A percentile compares a stretch with the other conserved stretches of the same genome.
Evolutionary conservation across 2,329 filamentous ascomycete genomes (phyloP).

Genomic region (Pyrenophora seminiperda): DNA sequence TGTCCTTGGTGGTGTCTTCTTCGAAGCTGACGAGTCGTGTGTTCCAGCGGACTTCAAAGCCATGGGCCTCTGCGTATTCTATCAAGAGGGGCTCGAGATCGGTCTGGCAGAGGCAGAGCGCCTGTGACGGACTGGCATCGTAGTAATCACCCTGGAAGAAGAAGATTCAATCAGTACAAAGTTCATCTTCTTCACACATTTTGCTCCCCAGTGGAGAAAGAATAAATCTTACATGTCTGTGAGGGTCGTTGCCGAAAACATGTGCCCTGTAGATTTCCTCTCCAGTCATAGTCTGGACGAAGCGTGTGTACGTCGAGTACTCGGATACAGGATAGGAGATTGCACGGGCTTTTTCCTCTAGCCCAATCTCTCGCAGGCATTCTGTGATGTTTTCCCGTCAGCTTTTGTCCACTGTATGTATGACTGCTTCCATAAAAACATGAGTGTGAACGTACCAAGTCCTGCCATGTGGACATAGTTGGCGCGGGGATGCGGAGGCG

Average conservation of each 20-base stretch:
- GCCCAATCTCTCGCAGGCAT: slow-evolving; percentile 7
- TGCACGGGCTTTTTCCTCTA: slow-evolving; percentile 5
- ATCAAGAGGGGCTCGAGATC: slow-evolving; percentile 8
- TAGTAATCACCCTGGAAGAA: slow-evolving; percentile 5
- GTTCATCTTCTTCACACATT: too few relatives aligned
- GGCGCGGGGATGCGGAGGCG: slow-evolving; percentile 4
- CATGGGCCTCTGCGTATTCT: neutral
- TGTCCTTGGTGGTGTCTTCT: neutral
- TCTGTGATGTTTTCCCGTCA: neutral
- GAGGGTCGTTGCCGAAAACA: slow-evolving; percentile 10
- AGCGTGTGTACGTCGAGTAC: slow-evolving; percentile 6
- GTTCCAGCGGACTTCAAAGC: neutral
- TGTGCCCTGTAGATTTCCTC: slow-evolving; percentile 8
- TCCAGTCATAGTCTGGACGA: slow-evolving; percentile 6
- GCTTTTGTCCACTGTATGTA: neutral
- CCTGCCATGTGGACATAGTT: slow-evolving; percentile 12
- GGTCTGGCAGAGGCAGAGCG: slow-evolving; percentile 6
- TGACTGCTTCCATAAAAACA: neutral
- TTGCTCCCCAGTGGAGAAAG: neutral
- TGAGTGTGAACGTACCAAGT: neutral
- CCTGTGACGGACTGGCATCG: slow-evolving; percentile 9
- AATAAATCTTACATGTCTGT: slow-evolving; percentile 5
- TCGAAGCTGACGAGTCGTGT: slow-evolving; percentile 6
- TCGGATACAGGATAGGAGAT: slow-evolving; percentile 3
- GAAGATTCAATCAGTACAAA: neutral